phyloP scores from a whole-genome alignment of 805 yeast genomes.

The Helenozyma rhizophorensis region DNA sequence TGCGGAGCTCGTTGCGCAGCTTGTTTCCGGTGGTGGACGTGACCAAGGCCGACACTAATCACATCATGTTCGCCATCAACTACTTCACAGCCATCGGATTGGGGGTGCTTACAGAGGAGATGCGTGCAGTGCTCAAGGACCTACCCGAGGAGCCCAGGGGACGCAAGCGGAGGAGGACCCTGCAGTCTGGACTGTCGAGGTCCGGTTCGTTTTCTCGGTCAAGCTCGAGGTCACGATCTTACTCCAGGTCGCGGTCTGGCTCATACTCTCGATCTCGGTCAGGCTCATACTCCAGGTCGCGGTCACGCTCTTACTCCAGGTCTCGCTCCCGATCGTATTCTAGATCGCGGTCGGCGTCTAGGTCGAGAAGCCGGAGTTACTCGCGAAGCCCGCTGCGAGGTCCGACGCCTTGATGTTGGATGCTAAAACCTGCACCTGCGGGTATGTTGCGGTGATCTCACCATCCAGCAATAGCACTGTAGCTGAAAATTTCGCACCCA shows the following conservation, averaged over 20 bases:
- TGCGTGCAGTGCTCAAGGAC: constrained; percentile 55
- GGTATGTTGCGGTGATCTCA: too few relatives aligned
- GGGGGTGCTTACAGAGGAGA: constrained; percentile 75
- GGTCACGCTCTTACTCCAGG: constrained; percentile 7
- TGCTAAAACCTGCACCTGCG: too few relatives aligned
- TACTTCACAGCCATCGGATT: constrained; percentile 90
- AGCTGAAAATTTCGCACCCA: too few relatives aligned
- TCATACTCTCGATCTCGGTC: too few relatives aligned
- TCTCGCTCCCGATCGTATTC: too few relatives aligned
- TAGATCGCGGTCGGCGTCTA: constrained; percentile 9
- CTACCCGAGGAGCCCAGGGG: constrained; percentile 24
- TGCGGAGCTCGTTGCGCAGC: constrained; percentile 47
- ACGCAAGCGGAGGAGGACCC: constrained; percentile 13
- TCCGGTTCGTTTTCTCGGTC: constrained; percentile 20
- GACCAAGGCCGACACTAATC: constrained; percentile 36
- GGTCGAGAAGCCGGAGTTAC: too few relatives aligned
- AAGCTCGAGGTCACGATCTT: too few relatives aligned
- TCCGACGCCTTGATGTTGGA: too few relatives aligned
- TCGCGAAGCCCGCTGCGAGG: too few relatives aligned
- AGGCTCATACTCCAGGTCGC: constrained; percentile 8
- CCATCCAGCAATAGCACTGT: too few relatives aligned
- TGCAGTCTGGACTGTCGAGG: constrained; percentile 6
- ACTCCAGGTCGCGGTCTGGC: too few relatives aligned
- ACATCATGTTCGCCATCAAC: constrained; percentile 75
- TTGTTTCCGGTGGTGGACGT: constrained; percentile 55